Evolutionary conservation across 1,139 yeast species (phyloP), one percentile per base, ranked within the genome.

Genomic region (Casaregolazyma lundiana): DNA sequence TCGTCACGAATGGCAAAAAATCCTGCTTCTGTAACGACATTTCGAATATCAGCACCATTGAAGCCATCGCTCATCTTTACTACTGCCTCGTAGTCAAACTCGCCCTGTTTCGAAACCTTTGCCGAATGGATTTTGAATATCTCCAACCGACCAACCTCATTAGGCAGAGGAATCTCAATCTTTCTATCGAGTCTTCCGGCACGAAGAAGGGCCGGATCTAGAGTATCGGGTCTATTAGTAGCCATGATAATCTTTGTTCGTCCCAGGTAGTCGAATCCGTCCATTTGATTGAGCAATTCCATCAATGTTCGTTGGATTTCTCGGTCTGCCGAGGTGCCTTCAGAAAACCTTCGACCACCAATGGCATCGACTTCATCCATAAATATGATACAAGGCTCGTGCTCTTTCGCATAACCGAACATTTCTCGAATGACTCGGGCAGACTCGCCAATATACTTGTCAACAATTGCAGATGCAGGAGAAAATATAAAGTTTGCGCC

Each of bases 361-460:
- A 94, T 94, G 46, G 99, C 98, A 72, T 94, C 99, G 53, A 94
- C 82, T 74, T 94, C 99, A 72, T 94, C 99, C 97, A 94, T 90
- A 66, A 94, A 94, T 56, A 94, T 94, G 64, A 94, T 92, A 71
- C 98, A 94, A 16, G 99, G 99, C 63, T 87, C 97, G 66, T 94
- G 97, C 63, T 92, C 98, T 65, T 82, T 89, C 45, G 99, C 99
- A 68, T 94, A 94, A 44, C 95, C 86, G 71, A 94, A 94, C 98
- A 94, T 92, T 68, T 94, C 99, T 71, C 99, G 81, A 57, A 94
- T 89, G 63, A 94, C 78, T 62, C 98, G 80, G 1, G 98, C 97
- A 20, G 95, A 84, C 68, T 94, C 99, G 62, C 99, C 99, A 64
- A 94, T 94, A 69, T 94, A 94, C 69, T 94, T 94, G 69, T 94